These are phyloP conservation scores for Astrothelium subdiscretum DNA, from an alignment of 495 filamentous ascomycete species.

Conservation along the genomic window DNA sequence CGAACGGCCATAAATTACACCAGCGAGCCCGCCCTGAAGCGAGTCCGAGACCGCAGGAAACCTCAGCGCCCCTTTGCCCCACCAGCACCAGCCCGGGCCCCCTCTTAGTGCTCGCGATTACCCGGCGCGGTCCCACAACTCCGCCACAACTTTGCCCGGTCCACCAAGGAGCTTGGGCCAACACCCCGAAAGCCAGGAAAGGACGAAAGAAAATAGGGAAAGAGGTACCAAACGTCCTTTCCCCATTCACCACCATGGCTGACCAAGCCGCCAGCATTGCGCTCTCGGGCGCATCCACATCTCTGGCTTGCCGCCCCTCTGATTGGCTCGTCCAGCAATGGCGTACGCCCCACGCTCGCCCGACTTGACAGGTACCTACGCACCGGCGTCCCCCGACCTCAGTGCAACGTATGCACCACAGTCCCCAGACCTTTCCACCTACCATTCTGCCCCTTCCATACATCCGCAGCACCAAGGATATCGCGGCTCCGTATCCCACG, in stretches of 20 bases:
- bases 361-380: not conserved
- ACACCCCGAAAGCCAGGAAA: not conserved
- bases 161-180: not conserved
- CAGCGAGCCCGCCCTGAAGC: not conserved
- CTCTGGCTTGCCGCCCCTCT: not conserved
- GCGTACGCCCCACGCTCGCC: conserved; percentile 2
- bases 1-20: not conserved
- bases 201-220: not conserved
- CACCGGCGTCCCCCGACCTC: conserved; percentile 17
- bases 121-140: not conserved
- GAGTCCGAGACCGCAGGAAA: not conserved
- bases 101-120: not conserved
- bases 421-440: conserved; percentile 16
- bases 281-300: not conserved
- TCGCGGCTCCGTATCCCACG: conserved; percentile 22
- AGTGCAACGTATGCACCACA: conserved; percentile 15
- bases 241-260: too few relatives aligned
- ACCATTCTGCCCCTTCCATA: conserved; percentile 9
- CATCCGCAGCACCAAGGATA: conserved; percentile 21
- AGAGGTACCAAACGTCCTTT: not conserved
- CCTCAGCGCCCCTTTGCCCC: not conserved
- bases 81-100: too few relatives aligned
- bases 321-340: not conserved
- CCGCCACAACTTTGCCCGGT: not conserved
- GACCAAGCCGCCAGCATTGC: too few relatives aligned